Conservation (phyloP, 2,329 filamentous ascomycete species). For the Pyricularia grisea region DNA sequence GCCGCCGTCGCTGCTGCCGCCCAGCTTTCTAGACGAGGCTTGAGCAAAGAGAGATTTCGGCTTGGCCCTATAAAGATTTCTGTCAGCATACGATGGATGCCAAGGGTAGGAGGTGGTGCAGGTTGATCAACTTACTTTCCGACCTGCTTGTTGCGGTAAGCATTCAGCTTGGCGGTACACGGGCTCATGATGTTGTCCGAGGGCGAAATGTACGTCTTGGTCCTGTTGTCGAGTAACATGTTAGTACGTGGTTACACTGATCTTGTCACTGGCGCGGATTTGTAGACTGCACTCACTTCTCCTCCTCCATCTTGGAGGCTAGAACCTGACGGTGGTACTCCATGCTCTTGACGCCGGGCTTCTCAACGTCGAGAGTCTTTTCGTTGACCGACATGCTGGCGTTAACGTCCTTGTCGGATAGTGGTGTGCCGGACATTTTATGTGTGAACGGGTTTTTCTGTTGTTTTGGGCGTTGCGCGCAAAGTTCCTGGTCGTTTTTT, state of each 20-base stretch:
- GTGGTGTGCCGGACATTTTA: constrained; percentile 1
- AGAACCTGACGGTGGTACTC: constrained; percentile 71
- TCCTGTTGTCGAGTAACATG: constrained; percentile 9
- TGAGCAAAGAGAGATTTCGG: constrained; percentile 61
- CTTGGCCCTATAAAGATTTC: constrained; percentile 39
- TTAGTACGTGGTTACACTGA: background rate
- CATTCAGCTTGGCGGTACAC: constrained; percentile 72
- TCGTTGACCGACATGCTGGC: constrained; percentile 46
- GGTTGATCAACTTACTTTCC: constrained; percentile 51
- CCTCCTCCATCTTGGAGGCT: constrained; percentile 60
- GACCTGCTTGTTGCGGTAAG: constrained; percentile 71
- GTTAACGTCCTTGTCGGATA: constrained; percentile 56
- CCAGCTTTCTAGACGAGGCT: constrained; percentile 53
- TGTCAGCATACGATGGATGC: background rate
- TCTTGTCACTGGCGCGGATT: background rate
- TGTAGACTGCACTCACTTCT: constrained; percentile 41
- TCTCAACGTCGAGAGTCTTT: constrained; percentile 34
- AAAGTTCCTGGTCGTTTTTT: background rate
- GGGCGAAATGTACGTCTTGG: constrained; percentile 58
- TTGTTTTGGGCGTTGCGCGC: background rate
- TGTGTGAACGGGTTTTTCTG: background rate
- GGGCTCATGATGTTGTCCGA: constrained; percentile 88
- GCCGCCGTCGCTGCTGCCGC: constrained; percentile 36
- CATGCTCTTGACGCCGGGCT: constrained; percentile 52
- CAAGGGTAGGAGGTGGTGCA: background rate